These are phyloP conservation scores for Cercospora sp. DNA, from an alignment of 2,329 filamentous ascomycete genomes.

Conservation along the genomic window DNA sequence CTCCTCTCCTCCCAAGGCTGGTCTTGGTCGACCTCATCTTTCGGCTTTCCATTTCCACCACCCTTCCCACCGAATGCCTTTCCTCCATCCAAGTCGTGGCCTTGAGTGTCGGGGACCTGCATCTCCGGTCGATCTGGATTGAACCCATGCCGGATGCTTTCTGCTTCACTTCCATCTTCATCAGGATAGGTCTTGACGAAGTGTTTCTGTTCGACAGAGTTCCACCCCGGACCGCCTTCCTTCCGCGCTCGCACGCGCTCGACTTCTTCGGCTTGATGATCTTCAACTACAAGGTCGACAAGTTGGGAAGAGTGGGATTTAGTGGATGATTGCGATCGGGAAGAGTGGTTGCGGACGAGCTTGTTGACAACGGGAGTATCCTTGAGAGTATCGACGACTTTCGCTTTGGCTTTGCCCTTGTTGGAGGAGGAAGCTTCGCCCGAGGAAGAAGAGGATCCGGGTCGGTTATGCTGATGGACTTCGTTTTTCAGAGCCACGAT, in stretches of 20 bases:
- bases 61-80: slow-evolving; percentile 39
- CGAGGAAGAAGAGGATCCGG: slow-evolving; percentile 38
- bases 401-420: slow-evolving; percentile 34
- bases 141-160: slow-evolving; percentile 57
- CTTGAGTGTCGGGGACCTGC: slow-evolving; percentile 43
- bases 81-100: slow-evolving; percentile 45
- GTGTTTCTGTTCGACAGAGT: slow-evolving; percentile 56
- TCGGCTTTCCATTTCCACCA: slow-evolving; percentile 33
- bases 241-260: slow-evolving; percentile 63
- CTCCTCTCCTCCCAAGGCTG: slow-evolving; percentile 38
- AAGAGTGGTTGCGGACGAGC: slow-evolving; percentile 51
- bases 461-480: slow-evolving; percentile 42
- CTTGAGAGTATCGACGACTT: slow-evolving; percentile 24
- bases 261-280: slow-evolving; percentile 60
- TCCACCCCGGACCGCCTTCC: slow-evolving; percentile 63
- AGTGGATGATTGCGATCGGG: slow-evolving; percentile 35
- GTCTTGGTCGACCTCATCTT: slow-evolving; percentile 31
- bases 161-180: slow-evolving; percentile 43
- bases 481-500: slow-evolving; percentile 48
- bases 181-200: slow-evolving; percentile 55
- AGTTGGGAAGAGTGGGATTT: slow-evolving; percentile 63
- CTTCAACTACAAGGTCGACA: slow-evolving; percentile 67
- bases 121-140: slow-evolving; percentile 51
- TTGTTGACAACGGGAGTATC: slow-evolving; percentile 39
- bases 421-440: slow-evolving; percentile 36